Percentiles rank a stretch among this genome's conserved stretches.
Evolutionary conservation across 1,139 yeast genomes (phyloP).

Genomic region (Debaryomycetaceae sp.): DNA sequence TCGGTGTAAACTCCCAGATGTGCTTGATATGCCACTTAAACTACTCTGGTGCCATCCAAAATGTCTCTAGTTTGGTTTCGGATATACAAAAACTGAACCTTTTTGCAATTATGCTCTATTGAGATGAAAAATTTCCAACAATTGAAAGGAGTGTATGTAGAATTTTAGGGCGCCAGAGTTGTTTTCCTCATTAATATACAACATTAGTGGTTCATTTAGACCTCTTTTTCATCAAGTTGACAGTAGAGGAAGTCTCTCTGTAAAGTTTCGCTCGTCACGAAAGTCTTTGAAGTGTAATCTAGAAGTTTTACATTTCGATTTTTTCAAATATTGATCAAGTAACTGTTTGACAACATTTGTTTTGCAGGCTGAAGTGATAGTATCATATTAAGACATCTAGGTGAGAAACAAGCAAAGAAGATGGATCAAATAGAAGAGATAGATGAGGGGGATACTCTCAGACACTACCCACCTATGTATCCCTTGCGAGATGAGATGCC

Average conservation of each 20-base stretch:
- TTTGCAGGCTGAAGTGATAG: background rate
- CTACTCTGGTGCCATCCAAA: too few species aligned
- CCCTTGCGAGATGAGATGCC: conserved; percentile 33
- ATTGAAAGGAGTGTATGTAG: background rate
- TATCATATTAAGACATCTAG: background rate
- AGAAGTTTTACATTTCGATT: background rate
- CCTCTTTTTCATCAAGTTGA: background rate
- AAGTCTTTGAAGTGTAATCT: background rate
- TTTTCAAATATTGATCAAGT: background rate
- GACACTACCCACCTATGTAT: conserved; percentile 23
- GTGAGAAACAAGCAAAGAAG: background rate
- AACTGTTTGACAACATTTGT: background rate
- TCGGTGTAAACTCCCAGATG: too few species aligned
- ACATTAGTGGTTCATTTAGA: background rate
- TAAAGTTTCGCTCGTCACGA: background rate
- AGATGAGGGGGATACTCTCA: conserved; percentile 1
- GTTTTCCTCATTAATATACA: background rate
- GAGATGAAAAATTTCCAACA: background rate
- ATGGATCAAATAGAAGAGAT: background rate
- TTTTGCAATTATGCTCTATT: background rate
- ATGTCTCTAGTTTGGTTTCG: too few species aligned
- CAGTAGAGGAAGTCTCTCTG: background rate
- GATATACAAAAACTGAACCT: too few species aligned
- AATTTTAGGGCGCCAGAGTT: background rate
- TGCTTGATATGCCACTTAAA: too few species aligned